Evolutionary conservation across 2,329 filamentous ascomycete genomes (phyloP).

Genomic region (Sporothrix euskadiensis): DNA sequence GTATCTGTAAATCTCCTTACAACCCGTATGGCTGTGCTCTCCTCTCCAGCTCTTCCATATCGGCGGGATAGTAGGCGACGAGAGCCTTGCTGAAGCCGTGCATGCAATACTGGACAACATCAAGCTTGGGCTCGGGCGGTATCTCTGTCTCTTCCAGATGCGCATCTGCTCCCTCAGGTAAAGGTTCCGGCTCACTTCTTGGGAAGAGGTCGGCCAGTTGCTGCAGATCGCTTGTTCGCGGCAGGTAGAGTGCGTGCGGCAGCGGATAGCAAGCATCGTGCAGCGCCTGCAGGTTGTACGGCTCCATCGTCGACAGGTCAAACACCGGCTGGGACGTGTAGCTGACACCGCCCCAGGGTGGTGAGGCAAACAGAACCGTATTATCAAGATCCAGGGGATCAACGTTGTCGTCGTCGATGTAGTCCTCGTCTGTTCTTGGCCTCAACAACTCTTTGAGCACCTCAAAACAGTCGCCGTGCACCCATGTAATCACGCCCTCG

Average conservation of each 20-base stretch:
- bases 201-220: conserved; percentile 65
- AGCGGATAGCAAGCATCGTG: conserved; percentile 61
- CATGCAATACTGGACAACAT: conserved; percentile 88
- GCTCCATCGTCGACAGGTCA: conserved; percentile 81
- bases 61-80: conserved; percentile 60
- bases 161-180: neutral
- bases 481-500: conserved; percentile 73
- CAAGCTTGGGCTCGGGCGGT: conserved; percentile 53
- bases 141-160: neutral
- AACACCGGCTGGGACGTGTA: conserved; percentile 69
- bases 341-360: conserved; percentile 61
- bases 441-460: conserved; percentile 49
- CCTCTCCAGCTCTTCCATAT: conserved; percentile 35
- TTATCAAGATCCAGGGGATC: conserved; percentile 43
- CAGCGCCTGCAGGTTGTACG: conserved; percentile 70
- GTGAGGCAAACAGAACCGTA: conserved; percentile 58
- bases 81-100: conserved; percentile 82
- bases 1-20: neutral
- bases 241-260: conserved; percentile 75
- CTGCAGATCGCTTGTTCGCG: conserved; percentile 77
- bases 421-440: neutral
- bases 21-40: no score
- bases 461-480: conserved; percentile 83
- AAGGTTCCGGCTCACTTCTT: conserved; percentile 42
- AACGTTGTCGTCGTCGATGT: neutral